Percentiles rank a stretch among this genome's conserved stretches.
These are phyloP conservation scores for Lyophyllum semitale DNA, from an alignment of 768 basidiomycete genomes.

Conservation along the genomic window DNA sequence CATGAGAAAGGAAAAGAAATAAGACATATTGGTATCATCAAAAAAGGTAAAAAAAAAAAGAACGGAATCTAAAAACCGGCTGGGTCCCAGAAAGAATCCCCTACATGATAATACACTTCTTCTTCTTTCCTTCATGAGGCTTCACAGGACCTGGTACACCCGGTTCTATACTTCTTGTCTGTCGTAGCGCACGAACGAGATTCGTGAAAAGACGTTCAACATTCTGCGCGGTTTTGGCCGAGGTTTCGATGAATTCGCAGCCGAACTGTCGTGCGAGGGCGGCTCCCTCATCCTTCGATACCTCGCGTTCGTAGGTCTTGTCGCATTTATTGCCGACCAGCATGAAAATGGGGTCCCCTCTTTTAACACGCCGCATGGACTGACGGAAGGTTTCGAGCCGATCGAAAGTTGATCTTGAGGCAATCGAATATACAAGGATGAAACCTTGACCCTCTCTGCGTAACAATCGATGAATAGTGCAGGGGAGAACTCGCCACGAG, in stretches of 20 bases:
- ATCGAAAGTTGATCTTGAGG: constrained; percentile 90
- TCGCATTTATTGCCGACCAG: constrained; percentile 97
- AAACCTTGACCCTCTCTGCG: constrained; percentile 95
- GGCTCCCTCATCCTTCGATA: constrained; percentile 86
- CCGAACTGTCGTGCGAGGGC: constrained; percentile 81
- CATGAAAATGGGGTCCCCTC: constrained; percentile 85
- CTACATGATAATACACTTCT: constrained; percentile 83
- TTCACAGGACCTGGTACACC: constrained; percentile 41
- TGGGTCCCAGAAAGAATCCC: constrained; percentile 63
- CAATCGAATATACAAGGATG: constrained; percentile 95
- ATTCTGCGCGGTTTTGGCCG: constrained; percentile 93
- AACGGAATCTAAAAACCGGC: constrained; percentile 66
- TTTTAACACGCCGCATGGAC: constrained; percentile 87
- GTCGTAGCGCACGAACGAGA: constrained; percentile 81
- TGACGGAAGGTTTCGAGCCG: constrained; percentile 89
- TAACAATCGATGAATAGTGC: constrained; percentile 7
- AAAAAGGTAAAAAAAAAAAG: constrained; percentile 69
- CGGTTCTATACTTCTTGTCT: constrained; percentile 60
- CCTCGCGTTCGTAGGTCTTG: constrained; percentile 88
- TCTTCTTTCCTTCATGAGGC: constrained; percentile 41
- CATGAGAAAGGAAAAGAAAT: constrained; percentile 32
- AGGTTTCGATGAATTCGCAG: constrained; percentile 94
- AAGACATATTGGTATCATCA: constrained; percentile 75
- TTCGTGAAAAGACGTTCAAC: constrained; percentile 89
- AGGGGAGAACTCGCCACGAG: constrained; percentile 10